These are phyloP conservation scores for Sambucus nigra DNA, from an alignment of 129 eudicot genomes.

Conservation along the genomic window DNA sequence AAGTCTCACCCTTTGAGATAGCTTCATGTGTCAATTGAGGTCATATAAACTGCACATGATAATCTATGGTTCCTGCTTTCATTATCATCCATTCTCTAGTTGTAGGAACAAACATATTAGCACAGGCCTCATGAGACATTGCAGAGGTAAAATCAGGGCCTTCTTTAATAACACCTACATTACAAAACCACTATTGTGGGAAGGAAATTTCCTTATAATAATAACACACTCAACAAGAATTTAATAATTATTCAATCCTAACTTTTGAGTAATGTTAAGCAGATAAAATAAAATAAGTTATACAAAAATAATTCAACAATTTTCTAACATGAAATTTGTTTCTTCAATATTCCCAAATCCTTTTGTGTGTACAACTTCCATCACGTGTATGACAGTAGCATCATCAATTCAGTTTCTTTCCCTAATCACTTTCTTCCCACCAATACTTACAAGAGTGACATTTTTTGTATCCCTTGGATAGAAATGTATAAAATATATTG, in stretches of 20 bases:
- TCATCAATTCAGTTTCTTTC: slow-evolving; percentile 79
- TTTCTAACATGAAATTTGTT: slow-evolving; percentile 35
- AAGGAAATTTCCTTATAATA: background rate
- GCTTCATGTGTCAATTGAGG: slow-evolving; percentile 92
- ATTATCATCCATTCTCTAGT: slow-evolving; percentile 91
- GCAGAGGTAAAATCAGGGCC: slow-evolving; percentile 39
- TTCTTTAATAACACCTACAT: slow-evolving; percentile 50
- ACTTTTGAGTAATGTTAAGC: background rate
- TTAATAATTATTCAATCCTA: slow-evolving; percentile 7
- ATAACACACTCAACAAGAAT: background rate
- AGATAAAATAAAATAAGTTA: slow-evolving; percentile 2
- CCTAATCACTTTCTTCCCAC: slow-evolving; percentile 67
- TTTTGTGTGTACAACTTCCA: slow-evolving; percentile 45
- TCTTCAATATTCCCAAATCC: slow-evolving; percentile 49
- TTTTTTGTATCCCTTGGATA: slow-evolving; percentile 91
- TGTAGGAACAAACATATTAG: slow-evolving; percentile 89
- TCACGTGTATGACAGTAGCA: slow-evolving; percentile 31
- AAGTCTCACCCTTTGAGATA: slow-evolving; percentile 70
- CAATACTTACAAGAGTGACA: slow-evolving; percentile 66
- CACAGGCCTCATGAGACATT: slow-evolving; percentile 68
- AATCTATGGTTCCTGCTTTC: slow-evolving; percentile 93
- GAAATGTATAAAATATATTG: slow-evolving; percentile 4
- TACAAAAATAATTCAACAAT: background rate
- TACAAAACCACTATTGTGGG: slow-evolving; percentile 23
- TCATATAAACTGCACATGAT: slow-evolving; percentile 95